Conservation (phyloP, 345 rosid species). For the Populus tremula region DNA sequence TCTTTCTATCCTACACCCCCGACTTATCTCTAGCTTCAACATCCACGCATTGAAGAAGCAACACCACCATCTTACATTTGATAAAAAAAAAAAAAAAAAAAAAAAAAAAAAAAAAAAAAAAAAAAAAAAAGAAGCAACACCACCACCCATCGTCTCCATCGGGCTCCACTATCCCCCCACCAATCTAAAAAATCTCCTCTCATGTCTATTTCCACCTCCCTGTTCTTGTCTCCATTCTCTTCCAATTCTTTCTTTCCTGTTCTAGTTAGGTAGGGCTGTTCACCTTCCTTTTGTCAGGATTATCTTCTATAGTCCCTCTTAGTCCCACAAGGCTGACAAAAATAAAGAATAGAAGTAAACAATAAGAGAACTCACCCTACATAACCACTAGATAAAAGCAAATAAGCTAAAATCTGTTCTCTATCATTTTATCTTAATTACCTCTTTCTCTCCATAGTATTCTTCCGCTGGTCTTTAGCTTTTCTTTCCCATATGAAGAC, state of each 20-base stretch:
- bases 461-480: not conserved
- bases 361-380: constrained; percentile 19
- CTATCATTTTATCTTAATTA: not conserved
- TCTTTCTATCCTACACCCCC: not conserved
- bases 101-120: too few species aligned
- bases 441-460: not conserved
- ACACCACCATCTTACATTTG: too few species aligned
- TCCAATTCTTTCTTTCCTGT: constrained; percentile 18
- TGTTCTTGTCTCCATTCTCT: constrained; percentile 16
- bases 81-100: too few species aligned
- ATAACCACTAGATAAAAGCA: constrained; percentile 1
- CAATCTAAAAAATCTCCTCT: not conserved
- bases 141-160: constrained; percentile 22
- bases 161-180: constrained; percentile 15
- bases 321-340: constrained; percentile 31
- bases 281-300: constrained; percentile 56
- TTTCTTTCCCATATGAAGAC: constrained; percentile 49
- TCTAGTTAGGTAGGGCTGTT: constrained; percentile 73
- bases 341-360: not conserved
- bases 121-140: too few species aligned
- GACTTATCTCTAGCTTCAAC: constrained; percentile 20
- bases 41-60: constrained; percentile 32
- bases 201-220: constrained; percentile 14
- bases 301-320: constrained; percentile 24
- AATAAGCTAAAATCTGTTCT: not conserved